phyloP scores from a whole-genome alignment of 2,329 filamentous ascomycete genomes.

The Verticillium zaregamsianum region DNA sequence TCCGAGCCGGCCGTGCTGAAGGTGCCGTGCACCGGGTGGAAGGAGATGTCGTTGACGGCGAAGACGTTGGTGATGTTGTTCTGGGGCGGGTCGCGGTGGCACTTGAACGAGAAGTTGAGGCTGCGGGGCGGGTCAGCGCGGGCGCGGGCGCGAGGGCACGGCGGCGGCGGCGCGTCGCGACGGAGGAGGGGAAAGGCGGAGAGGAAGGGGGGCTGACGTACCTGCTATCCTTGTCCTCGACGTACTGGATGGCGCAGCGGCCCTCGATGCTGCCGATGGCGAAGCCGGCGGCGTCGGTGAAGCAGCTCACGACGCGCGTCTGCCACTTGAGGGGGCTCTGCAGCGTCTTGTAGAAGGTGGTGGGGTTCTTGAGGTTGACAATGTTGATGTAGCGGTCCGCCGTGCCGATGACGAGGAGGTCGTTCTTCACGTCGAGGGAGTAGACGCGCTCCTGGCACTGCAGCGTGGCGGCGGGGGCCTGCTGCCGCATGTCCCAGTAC shows the following conservation, averaged over 20 bases:
- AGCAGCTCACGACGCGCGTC: constrained; percentile 91
- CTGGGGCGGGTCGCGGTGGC: constrained; percentile 78
- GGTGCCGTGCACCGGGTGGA: constrained; percentile 95
- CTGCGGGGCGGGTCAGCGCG: constrained; percentile 30
- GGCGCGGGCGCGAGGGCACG: background rate
- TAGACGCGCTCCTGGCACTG: constrained; percentile 77
- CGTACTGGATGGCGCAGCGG: constrained; percentile 95
- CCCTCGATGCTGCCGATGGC: constrained; percentile 96
- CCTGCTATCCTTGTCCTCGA: constrained; percentile 88
- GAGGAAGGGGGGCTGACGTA: constrained; percentile 28
- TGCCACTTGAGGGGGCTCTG: constrained; percentile 98
- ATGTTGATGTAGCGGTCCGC: constrained; percentile 97
- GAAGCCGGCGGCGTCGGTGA: constrained; percentile 85
- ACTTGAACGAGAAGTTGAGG: constrained; percentile 98
- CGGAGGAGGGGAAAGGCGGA: background rate
- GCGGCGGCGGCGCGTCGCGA: no score
- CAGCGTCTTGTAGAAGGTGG: constrained; percentile 91
- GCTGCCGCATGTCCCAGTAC: constrained; percentile 77
- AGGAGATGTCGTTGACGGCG: constrained; percentile 94
- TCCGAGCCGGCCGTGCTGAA: constrained; percentile 95
- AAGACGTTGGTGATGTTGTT: constrained; percentile 84
- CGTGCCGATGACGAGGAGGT: constrained; percentile 85
- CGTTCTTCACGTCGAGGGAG: constrained; percentile 84
- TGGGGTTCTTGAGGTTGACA: constrained; percentile 82
- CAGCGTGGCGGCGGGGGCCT: constrained; percentile 61